phyloP scores from a whole-genome alignment of 305 asterid genomes.

The Solanum hybrid region DNA sequence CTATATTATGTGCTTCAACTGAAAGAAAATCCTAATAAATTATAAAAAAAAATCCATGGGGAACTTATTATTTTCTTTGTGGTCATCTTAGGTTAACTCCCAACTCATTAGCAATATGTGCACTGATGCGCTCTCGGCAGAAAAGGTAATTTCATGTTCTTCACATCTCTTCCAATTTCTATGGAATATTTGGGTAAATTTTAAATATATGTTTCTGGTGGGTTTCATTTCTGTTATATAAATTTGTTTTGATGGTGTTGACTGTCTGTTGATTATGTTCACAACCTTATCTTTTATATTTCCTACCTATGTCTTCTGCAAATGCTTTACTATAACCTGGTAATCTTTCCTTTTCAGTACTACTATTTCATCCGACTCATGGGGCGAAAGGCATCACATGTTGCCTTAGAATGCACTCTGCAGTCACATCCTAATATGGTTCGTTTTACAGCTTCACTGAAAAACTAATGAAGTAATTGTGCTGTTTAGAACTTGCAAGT shows the following conservation, averaged over 20 bases:
- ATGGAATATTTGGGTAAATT: not conserved
- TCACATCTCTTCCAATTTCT: not conserved
- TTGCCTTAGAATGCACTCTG: constrained; percentile 91
- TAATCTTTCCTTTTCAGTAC: constrained; percentile 50
- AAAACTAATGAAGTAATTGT: not conserved
- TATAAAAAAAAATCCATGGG: not conserved
- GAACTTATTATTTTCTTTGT: not conserved
- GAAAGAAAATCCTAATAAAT: not conserved
- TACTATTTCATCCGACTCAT: constrained; percentile 90
- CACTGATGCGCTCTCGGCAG: constrained; percentile 95
- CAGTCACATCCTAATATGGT: constrained; percentile 99
- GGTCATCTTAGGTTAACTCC: constrained; percentile 65
- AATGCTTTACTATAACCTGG: not conserved
- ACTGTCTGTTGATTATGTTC: not conserved
- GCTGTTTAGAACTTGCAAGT: not conserved
- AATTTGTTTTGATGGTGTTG: not conserved
- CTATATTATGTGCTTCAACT: not conserved
- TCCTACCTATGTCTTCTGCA: not conserved
- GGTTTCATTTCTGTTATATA: not conserved
- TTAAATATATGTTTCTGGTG: not conserved
- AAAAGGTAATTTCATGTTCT: constrained; percentile 47
- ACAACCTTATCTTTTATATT: not conserved
- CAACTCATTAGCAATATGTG: constrained; percentile 98
- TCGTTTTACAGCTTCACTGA: constrained; percentile 2
- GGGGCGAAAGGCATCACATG: constrained; percentile 98